A percentile compares a stretch with the other conserved stretches of the same genome.
These are phyloP conservation scores for Fusarium virguliforme DNA, from an alignment of 2,329 filamentous ascomycete genomes.

Conservation along the genomic window DNA sequence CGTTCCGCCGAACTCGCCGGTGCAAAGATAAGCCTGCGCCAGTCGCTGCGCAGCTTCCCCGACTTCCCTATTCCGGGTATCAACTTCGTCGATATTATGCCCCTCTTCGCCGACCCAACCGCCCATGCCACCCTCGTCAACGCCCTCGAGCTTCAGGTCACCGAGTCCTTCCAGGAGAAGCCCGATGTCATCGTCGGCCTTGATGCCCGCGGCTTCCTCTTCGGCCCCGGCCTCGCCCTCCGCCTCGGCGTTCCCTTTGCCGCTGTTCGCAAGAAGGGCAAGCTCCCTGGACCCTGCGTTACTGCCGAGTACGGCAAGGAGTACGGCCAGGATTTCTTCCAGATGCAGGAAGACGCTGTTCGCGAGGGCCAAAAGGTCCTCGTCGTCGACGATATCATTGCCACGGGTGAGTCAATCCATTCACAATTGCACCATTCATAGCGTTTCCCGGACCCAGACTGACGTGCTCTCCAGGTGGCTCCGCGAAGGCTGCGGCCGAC, in stretches of 20 bases:
- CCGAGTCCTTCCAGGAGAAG: constrained; percentile 73
- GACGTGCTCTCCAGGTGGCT: constrained; percentile 77
- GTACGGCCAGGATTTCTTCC: constrained; percentile 95
- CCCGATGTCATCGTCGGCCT: constrained; percentile 95
- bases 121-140: constrained; percentile 84
- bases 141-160: constrained; percentile 87
- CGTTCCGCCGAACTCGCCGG: constrained; percentile 76
- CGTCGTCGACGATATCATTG: constrained; percentile 98
- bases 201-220: constrained; percentile 95
- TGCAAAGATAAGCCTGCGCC: constrained; percentile 80
- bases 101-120: constrained; percentile 85
- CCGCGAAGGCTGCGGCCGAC: constrained; percentile 87
- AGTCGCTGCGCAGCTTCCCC: constrained; percentile 85
- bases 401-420: constrained; percentile 80
- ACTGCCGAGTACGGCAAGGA: constrained; percentile 94
- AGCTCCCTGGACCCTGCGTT: constrained; percentile 90
- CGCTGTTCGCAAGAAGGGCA: constrained; percentile 94
- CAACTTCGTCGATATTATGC: constrained; percentile 98
- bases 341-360: constrained; percentile 92
- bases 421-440: constrained; percentile 25
- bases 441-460: constrained; percentile 27
- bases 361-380: constrained; percentile 90
- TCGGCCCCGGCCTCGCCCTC: constrained; percentile 91
- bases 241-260: constrained; percentile 89
- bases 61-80: constrained; percentile 96